A percentile compares a stretch with the other conserved stretches of the same genome.
phyloP scores from a whole-genome alignment of 129 eudicot genomes.

The Helianthus annuus region HanXRQr2.0-SUNRISE NC_035447.2:9834937-9835436 shows the following conservation, averaged over 20 bases:
- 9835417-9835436: too few species aligned
- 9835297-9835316: too few species aligned
- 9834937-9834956: too few species aligned
- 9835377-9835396: too few species aligned
- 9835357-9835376: too few species aligned
- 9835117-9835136: slow-evolving; percentile 48
- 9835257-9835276: too few species aligned
- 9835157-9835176: slow-evolving; percentile 70
- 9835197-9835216: slow-evolving; percentile 61
- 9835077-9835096: slow-evolving; percentile 47
- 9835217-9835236: slow-evolving; percentile 50
- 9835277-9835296: too few species aligned
- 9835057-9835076: slow-evolving; percentile 23
- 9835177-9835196: slow-evolving; percentile 62
- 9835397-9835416: too few species aligned
- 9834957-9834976: too few species aligned
- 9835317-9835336: too few species aligned
- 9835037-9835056: background rate
- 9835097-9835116: slow-evolving; percentile 54
- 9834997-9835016: background rate
- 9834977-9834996: background rate
- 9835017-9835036: background rate
- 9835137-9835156: slow-evolving; percentile 59
- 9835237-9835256: too few species aligned
- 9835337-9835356: too few species aligned